phyloP scores from a whole-genome alignment of 805 yeast species.

The Kregervanrija fluxuum region DNA sequence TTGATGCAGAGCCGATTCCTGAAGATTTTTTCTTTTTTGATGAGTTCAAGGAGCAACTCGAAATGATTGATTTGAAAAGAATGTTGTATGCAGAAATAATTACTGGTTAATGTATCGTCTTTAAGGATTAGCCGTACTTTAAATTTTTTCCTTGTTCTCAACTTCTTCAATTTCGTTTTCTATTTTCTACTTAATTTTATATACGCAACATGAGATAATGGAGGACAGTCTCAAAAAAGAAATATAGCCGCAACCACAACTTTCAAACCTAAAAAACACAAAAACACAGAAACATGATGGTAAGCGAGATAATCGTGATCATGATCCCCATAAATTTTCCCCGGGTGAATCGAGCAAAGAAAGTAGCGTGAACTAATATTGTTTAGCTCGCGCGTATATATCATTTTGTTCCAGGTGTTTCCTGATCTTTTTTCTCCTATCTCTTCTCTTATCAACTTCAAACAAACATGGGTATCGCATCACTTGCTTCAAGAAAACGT shows the following conservation, averaged over 20 bases:
- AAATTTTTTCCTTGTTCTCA: neutral
- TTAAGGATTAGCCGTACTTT: neutral
- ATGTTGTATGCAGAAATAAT: conserved; percentile 48
- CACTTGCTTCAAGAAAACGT: conserved; percentile 26
- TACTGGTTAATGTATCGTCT: conserved; percentile 14
- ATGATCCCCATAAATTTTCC: too few relatives aligned
- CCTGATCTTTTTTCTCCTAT: too few relatives aligned
- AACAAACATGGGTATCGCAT: conserved; percentile 3
- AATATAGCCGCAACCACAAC: neutral
- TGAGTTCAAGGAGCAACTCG: conserved; percentile 42
- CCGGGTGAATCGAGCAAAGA: too few relatives aligned
- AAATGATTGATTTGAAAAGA: conserved; percentile 42
- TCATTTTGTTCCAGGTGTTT: too few relatives aligned
- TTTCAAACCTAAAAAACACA: too few relatives aligned
- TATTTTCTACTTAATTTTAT: neutral
- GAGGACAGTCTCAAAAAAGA: neutral
- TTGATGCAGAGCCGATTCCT: conserved; percentile 45
- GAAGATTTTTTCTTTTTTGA: conserved; percentile 52
- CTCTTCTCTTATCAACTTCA: neutral
- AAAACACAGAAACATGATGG: too few relatives aligned
- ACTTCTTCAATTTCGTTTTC: neutral
- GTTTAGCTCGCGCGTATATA: too few relatives aligned
- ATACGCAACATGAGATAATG: neutral
- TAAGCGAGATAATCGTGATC: too few relatives aligned
- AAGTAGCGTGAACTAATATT: too few relatives aligned